Evolutionary conservation across 2,329 filamentous ascomycete species (phyloP), one percentile per base, ranked within the genome.

Genomic region (Ilyonectria destructans): DNA sequence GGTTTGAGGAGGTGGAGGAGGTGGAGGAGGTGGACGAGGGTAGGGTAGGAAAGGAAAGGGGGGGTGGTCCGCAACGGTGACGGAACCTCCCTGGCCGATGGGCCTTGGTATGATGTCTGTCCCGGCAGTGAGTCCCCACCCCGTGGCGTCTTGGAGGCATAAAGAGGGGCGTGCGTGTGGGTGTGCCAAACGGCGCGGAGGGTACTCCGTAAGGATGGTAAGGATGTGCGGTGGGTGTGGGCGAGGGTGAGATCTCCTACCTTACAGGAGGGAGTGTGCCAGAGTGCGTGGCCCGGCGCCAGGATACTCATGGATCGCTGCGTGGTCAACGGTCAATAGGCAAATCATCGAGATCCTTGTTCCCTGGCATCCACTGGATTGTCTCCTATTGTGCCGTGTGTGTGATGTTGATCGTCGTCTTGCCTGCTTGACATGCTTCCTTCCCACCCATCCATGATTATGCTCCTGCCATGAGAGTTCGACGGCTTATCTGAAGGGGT

Each of bases 251-350:
- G 74, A 76, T 76, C 68, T 71, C 55, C 19, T 35, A 21, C n/a
- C 55, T 9, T 35, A 15, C 31, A 54, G 33, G 69, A 68, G 69
- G 67, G 73, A 72, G 72, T 66, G 63, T 70, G 62, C 52, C 60
- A 69, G 65, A 69, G 74, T 71, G 60, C 69, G 73, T 74, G 67
- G 69, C 71, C 59, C 66, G 72, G 67, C 65, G 57, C 74, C 70
- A 73, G 73, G 71, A 74, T 75, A 40, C 62, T 67, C 69, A 69
- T 75, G 75, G 74, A 75, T 75, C 75, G 68, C 74, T 72, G 71
- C 69, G 72, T 70, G 71, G 72, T 73, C 73, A 77, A 77, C 75
- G 74, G 74, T 76, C 75, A 66, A 75, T 73, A 69, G 62, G 70
- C 51, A 69, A 73, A 71, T 71, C 68, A 67, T 58, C 60, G 29